Percentiles rank a stretch among this genome's conserved stretches.
Evolutionary conservation across 169 alveolate species (phyloP).

Genomic region (Eimeria praecox): DNA sequence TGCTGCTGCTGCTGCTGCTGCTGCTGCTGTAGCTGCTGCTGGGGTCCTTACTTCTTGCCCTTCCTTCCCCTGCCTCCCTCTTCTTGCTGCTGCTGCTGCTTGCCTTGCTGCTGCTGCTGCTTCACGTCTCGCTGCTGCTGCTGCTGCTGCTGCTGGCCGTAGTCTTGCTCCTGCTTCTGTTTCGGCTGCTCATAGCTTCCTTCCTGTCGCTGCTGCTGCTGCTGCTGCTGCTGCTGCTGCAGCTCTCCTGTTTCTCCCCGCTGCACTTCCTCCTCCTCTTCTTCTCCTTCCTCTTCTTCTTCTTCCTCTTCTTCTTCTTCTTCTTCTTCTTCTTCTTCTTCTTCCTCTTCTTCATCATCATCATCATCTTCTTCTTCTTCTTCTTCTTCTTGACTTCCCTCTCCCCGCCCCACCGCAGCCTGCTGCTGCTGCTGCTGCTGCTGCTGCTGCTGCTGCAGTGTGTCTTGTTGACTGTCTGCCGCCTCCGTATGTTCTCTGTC

Average conservation of each 20-base stretch:
- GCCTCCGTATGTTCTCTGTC: no score
- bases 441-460: constrained; percentile 28
- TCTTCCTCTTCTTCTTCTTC: neutral
- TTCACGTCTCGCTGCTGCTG: neutral
- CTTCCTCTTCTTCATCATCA: neutral
- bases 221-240: constrained; percentile 18
- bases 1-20: neutral
- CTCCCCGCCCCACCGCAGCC: neutral
- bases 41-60: neutral
- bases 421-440: constrained; percentile 22
- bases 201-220: constrained; percentile 5
- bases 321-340: neutral
- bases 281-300: neutral
- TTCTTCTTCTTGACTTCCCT: neutral
- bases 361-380: neutral
- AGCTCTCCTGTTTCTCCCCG: neutral
- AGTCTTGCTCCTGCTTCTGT: neutral
- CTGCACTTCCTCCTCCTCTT: neutral
- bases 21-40: neutral
- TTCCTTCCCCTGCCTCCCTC: neutral
- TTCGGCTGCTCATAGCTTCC: constrained; percentile 2
- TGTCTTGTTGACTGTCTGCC: no score
- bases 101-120: no score
- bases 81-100: no score
- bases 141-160: neutral